Evolutionary conservation across 2,329 filamentous ascomycete genomes (phyloP).

Genomic region (Fusarium sterilihyphosum): DNA sequence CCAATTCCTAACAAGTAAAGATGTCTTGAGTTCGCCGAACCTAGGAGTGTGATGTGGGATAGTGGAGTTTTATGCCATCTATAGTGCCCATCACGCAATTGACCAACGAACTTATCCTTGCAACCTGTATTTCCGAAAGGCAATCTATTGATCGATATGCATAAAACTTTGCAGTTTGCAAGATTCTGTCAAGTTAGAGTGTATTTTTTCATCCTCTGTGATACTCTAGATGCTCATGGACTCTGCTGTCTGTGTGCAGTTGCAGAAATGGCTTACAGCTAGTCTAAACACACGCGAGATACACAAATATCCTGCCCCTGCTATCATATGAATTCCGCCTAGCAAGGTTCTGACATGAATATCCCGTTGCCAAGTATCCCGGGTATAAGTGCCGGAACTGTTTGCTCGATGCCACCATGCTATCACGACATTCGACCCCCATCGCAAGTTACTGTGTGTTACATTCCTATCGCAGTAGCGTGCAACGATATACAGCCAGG

Average conservation of each 20-base stretch:
- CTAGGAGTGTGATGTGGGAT: not conserved
- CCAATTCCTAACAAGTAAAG: not conserved
- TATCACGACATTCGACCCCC: slow-evolving; percentile 10
- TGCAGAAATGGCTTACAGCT: not conserved
- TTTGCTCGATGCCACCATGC: slow-evolving; percentile 1
- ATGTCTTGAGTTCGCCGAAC: not conserved
- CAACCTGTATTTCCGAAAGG: not conserved
- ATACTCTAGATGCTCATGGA: not conserved
- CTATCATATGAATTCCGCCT: not conserved
- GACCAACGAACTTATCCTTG: slow-evolving; percentile 7
- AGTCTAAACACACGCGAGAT: not conserved
- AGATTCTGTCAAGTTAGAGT: not conserved
- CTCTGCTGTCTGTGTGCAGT: not conserved
- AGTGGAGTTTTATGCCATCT: slow-evolving; percentile 22
- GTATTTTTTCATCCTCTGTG: not conserved
- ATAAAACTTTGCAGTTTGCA: not conserved
- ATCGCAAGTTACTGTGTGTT: not conserved
- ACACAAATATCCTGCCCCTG: not conserved
- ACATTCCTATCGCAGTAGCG: not conserved
- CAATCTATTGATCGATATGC: not conserved
- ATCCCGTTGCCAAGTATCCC: not conserved
- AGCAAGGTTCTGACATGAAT: not conserved
- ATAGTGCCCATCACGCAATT: slow-evolving; percentile 20
- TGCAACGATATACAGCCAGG: not conserved
- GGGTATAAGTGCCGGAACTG: not conserved